Percentiles rank a stretch among this genome's conserved stretches.
These are phyloP conservation scores for Hericium rajendrae DNA, from an alignment of 768 basidiomycete genomes.

Conservation along the genomic window DNA sequence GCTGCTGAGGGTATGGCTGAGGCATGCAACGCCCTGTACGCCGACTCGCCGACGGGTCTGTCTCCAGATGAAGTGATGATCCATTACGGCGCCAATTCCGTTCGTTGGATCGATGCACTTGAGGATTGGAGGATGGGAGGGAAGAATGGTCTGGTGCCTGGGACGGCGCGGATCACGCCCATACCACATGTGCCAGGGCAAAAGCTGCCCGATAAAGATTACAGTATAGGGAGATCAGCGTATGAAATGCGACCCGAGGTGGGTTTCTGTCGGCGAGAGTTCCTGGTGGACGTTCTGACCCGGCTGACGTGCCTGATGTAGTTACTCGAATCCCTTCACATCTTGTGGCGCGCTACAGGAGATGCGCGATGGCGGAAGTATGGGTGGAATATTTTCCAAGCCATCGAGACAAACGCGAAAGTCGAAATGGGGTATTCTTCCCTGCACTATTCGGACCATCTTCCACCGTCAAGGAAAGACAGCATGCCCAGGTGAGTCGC, in stretches of 20 bases:
- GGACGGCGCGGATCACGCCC: constrained; percentile 33
- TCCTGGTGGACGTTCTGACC: not conserved
- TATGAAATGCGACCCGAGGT: constrained; percentile 3
- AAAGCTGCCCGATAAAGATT: constrained; percentile 9
- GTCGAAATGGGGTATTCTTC: constrained; percentile 25
- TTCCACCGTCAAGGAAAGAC: constrained; percentile 34
- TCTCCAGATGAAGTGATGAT: constrained; percentile 56
- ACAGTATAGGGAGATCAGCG: not conserved
- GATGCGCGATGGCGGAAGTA: constrained; percentile 50
- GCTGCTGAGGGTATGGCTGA: constrained; percentile 68
- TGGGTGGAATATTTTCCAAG: constrained; percentile 53
- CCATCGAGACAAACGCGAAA: constrained; percentile 1
- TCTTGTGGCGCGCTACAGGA: constrained; percentile 55
- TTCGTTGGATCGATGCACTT: constrained; percentile 40
- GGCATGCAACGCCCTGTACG: constrained; percentile 62
- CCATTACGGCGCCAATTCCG: constrained; percentile 3
- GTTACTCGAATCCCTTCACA: constrained; percentile 27
- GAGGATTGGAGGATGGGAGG: constrained; percentile 39
- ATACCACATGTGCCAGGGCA: constrained; percentile 20
- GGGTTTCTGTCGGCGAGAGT: constrained; percentile 3
- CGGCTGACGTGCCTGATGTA: not conserved
- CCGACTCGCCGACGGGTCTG: constrained; percentile 59
- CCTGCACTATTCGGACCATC: constrained; percentile 40
- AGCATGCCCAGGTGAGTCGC: constrained; percentile 13
- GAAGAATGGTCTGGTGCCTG: constrained; percentile 38